Conservation (phyloP, 371 early-diverging fungal species). For the Thermomucor indicae-seudaticae region DNA sequence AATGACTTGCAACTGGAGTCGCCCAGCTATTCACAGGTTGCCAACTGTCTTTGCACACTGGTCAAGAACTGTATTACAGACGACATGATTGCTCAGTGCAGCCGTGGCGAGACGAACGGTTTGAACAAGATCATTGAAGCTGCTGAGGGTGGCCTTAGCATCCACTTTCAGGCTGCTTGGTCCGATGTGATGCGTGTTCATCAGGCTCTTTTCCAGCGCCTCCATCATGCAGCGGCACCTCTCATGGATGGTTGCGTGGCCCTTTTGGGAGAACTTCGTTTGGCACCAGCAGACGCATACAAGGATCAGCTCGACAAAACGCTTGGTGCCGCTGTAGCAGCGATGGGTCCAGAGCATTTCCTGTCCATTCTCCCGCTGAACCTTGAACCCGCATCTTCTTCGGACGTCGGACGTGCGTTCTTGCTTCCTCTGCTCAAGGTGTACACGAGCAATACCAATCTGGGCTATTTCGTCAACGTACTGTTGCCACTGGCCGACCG, state of each 20-base stretch:
- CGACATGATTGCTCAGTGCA: conserved; percentile 56
- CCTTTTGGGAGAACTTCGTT: conserved; percentile 75
- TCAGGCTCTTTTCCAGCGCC: conserved; percentile 69
- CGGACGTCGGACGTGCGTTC: conserved; percentile 73
- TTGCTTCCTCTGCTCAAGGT: conserved; percentile 77
- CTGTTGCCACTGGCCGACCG: conserved; percentile 78
- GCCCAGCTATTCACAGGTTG: conserved; percentile 46
- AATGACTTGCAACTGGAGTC: conserved; percentile 69
- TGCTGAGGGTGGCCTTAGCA: conserved; percentile 61
- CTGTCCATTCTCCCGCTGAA: conserved; percentile 83
- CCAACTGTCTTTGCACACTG: conserved; percentile 66
- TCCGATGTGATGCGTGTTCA: conserved; percentile 70
- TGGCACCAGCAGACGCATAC: conserved; percentile 77
- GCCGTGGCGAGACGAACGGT: conserved; percentile 28
- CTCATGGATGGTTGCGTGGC: conserved; percentile 60
- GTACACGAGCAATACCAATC: conserved; percentile 72
- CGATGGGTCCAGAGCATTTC: conserved; percentile 80
- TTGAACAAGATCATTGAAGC: conserved; percentile 48
- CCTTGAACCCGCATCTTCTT: conserved; percentile 56
- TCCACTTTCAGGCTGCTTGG: conserved; percentile 83
- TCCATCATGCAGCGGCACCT: conserved; percentile 63
- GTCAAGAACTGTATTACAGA: conserved; percentile 68
- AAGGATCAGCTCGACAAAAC: conserved; percentile 84
- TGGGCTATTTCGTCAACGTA: conserved; percentile 68
- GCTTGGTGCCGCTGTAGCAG: conserved; percentile 74